Evolutionary conservation across 805 yeast genomes (phyloP), one percentile per base, ranked within the genome.

Genomic region (Zygosaccharomyces lentus): DNA sequence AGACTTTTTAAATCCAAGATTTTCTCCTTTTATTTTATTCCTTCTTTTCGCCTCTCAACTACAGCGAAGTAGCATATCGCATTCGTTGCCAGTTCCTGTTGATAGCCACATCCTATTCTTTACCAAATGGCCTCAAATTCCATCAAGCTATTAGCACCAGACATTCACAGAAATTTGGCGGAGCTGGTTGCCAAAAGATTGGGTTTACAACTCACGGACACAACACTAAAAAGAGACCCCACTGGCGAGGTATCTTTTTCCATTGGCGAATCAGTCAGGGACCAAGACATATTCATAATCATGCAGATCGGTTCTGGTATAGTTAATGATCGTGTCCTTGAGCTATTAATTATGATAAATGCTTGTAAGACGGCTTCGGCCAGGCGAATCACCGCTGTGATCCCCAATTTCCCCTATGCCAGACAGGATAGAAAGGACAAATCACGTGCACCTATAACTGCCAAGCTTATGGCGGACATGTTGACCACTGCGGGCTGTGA

Each of bases 401-500:
- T 86, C 53, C 93, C 95, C 43, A 84, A 81, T 62, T 86, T 84
- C 66, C 90, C 90, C 9, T 86, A 86, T 56, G 93, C 93, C n/a
- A 78, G 95, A 71, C 95, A 86, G 65, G 95, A 86, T 64, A 76
- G 87, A 64, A 86, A 86, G 68, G 95, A 86, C 63, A 86, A 86
- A 62, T 78, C 85, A 44, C 75, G 95, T 65, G 93, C 93, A 13
- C 91, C 91, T 43, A 84, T 86, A 53, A 84, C 93, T 12, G 93
- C 93, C 37, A 86, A 86, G 65, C 73, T 86, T 52, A 81, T 86
- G 77, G 93, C 95, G 15, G 85, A 86, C 59, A 75, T 86, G 80
- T 67, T 86, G 45, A 81, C 85, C 24, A 82, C 91, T 12, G 90
- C 93, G 9, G 95, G 95, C 2, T 86, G 91, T 66, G 81, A 84